phyloP scores from a whole-genome alignment of 352 stramenopile genomes.

The Pythium brassicae region DNA sequence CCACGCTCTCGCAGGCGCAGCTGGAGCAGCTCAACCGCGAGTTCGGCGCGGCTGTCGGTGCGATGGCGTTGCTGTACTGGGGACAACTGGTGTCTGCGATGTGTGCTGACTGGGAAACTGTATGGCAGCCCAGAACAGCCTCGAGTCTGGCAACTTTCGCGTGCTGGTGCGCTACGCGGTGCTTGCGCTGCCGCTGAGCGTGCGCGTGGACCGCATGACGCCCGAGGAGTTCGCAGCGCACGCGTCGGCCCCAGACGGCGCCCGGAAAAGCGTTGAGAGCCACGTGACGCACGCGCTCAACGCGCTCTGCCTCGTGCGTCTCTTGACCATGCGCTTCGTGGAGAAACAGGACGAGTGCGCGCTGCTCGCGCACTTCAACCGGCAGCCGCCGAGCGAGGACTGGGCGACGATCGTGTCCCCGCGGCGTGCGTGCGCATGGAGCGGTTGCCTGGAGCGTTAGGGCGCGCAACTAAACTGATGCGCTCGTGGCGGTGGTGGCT shows the following conservation, averaged over 20 bases:
- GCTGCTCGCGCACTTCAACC: constrained; percentile 62
- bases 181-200: constrained; percentile 49
- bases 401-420: constrained; percentile 26
- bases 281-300: constrained; percentile 58
- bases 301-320: constrained; percentile 65
- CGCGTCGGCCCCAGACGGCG: constrained; percentile 6
- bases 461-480: no score
- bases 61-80: constrained; percentile 8
- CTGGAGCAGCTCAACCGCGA: constrained; percentile 56
- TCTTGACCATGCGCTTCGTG: constrained; percentile 71
- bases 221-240: constrained; percentile 41
- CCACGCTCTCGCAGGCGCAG: constrained; percentile 48
- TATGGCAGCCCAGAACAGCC: constrained; percentile 53
- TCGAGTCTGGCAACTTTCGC: constrained; percentile 70
- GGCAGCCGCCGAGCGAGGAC: constrained; percentile 20
- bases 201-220: constrained; percentile 50
- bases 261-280: constrained; percentile 28
- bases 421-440: constrained; percentile 19
- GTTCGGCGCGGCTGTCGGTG: constrained; percentile 61
- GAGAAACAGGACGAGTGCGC: constrained; percentile 61
- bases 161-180: constrained; percentile 63
- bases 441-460: no score
- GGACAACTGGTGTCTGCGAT: neutral
- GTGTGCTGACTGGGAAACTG: neutral
- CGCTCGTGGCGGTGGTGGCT: neutral